These are phyloP conservation scores for Penstemon barbatus DNA, from an alignment of 257 asterid species.

Conservation along the genomic window DNA sequence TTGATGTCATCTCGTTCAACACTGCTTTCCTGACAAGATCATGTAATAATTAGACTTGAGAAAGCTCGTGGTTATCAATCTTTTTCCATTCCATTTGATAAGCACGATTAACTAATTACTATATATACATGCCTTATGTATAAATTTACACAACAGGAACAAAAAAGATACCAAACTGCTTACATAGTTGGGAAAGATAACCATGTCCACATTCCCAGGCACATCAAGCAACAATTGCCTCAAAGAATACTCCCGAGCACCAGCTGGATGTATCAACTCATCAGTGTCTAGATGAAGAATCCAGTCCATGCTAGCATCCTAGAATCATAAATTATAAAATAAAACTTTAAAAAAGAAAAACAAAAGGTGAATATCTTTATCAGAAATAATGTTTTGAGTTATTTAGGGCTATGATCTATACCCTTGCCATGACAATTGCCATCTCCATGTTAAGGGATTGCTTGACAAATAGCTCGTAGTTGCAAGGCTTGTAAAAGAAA, in stretches of 20 bases:
- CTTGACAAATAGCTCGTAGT: conserved; percentile 95
- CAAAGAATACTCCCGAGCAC: conserved; percentile 88
- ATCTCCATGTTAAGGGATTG: conserved; percentile 96
- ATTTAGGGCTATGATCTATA: conserved; percentile 35
- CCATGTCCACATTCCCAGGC: conserved; percentile 91
- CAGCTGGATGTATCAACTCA: conserved; percentile 93
- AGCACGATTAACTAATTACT: conserved; percentile 7
- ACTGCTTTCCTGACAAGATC: conserved; percentile 83
- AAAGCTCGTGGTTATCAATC: conserved; percentile 18
- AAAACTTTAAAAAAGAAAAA: background rate
- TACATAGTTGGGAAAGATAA: conserved; percentile 94
- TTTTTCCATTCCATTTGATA: conserved; percentile 13
- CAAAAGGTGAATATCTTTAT: background rate
- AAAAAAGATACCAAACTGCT: conserved; percentile 32
- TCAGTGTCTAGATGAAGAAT: conserved; percentile 97
- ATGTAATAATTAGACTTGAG: conserved; percentile 18
- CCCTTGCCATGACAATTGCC: conserved; percentile 97
- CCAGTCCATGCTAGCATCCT: conserved; percentile 97
- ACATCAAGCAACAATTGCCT: conserved; percentile 80
- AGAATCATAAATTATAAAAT: conserved; percentile 23
- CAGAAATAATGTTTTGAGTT: background rate
- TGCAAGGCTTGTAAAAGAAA: conserved; percentile 96
- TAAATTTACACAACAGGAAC: background rate
- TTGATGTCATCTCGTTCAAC: conserved; percentile 87
- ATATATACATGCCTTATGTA: background rate